Percentiles rank a stretch among this genome's conserved stretches.
These are phyloP conservation scores for Ogataea kodamae DNA, from an alignment of 805 yeast species.

Conservation along the genomic window DNA sequence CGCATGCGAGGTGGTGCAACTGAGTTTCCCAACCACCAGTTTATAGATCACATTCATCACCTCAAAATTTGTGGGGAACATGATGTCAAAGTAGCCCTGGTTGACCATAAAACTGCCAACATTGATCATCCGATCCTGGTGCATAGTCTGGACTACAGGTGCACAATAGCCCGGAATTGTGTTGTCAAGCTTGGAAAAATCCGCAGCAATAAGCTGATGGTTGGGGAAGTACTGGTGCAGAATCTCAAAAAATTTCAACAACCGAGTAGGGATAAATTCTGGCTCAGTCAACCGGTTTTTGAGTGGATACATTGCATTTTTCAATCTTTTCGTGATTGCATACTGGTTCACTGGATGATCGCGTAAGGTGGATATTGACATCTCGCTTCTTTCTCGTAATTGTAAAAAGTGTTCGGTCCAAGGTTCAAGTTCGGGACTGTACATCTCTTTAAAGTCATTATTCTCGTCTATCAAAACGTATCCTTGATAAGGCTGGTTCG, in stretches of 20 bases:
- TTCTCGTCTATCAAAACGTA: constrained; percentile 67
- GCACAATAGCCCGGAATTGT: constrained; percentile 56
- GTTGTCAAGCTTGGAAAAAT: constrained; percentile 55
- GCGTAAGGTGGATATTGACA: constrained; percentile 29
- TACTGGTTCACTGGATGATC: constrained; percentile 63
- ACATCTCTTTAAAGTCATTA: constrained; percentile 75
- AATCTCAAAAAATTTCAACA: constrained; percentile 60
- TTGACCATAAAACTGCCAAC: constrained; percentile 74
- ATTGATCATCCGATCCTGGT: constrained; percentile 63
- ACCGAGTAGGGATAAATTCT: constrained; percentile 79
- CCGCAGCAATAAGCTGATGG: constrained; percentile 71
- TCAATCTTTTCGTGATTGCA: constrained; percentile 36
- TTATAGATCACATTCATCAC: constrained; percentile 59
- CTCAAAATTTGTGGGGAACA: constrained; percentile 79
- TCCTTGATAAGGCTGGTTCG: constrained; percentile 72
- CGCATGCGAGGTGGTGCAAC: constrained; percentile 52
- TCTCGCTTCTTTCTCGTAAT: constrained; percentile 47
- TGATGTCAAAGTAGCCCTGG: constrained; percentile 82
- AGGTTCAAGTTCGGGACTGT: constrained; percentile 55
- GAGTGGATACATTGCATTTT: constrained; percentile 58
- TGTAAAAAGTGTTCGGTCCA: constrained; percentile 55
- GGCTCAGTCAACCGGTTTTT: constrained; percentile 64
- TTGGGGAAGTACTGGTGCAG: constrained; percentile 66
- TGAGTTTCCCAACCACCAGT: constrained; percentile 58
- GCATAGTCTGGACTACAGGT: constrained; percentile 78